Percentiles rank a stretch among this genome's conserved stretches.
Conservation (phyloP, 345 rosid species). For the Citrus trifoliata region DNA sequence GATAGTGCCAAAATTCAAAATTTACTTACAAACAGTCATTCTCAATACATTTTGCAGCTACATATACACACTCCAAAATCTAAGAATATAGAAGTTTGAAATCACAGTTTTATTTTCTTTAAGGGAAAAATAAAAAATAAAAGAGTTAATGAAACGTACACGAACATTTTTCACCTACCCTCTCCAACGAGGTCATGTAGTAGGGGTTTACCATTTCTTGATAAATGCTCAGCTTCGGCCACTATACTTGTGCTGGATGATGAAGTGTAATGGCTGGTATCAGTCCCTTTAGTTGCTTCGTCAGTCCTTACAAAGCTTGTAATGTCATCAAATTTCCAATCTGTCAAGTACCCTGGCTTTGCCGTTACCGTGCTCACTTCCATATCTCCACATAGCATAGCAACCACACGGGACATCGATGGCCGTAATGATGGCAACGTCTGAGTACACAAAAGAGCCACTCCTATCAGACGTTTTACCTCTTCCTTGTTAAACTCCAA, state of each 20-base stretch:
- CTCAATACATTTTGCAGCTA: background rate
- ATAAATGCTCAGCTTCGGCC: background rate
- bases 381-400: slow-evolving; percentile 69
- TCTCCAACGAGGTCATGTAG: slow-evolving; percentile 22
- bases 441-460: slow-evolving; percentile 68
- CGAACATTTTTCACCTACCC: background rate
- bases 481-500: slow-evolving; percentile 40
- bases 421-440: slow-evolving; percentile 54
- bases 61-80: background rate
- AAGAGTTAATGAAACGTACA: background rate
- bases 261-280: slow-evolving; percentile 1
- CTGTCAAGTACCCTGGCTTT: slow-evolving; percentile 57
- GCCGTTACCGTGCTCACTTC: slow-evolving; percentile 41
- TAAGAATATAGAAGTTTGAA: background rate
- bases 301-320: slow-evolving; percentile 29
- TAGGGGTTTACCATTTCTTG: background rate
- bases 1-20: background rate
- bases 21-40: background rate
- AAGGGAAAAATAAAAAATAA: background rate
- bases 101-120: background rate
- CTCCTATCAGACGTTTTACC: slow-evolving; percentile 40
- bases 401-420: slow-evolving; percentile 60
- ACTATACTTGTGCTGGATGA: slow-evolving; percentile 13
- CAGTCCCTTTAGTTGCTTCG: slow-evolving; percentile 16
- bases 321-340: slow-evolving; percentile 47